Conservation (phyloP, 148 eudicot species). For the Arctostaphylos glauca region DNA sequence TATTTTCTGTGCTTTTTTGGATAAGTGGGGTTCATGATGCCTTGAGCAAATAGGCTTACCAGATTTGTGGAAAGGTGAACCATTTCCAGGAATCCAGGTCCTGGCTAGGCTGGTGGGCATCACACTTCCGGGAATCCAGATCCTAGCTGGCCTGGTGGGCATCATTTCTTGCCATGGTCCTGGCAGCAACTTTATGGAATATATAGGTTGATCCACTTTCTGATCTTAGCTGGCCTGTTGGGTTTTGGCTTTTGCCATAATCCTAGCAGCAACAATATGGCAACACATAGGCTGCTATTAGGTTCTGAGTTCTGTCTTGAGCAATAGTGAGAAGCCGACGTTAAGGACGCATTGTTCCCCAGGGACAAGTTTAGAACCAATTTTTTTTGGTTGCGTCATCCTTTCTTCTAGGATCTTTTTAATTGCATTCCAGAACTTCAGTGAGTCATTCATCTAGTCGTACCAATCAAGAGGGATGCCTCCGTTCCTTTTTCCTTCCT, state of each 20-base stretch:
- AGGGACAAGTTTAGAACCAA: conserved; percentile 10
- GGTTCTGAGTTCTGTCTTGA: not conserved
- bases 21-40: not conserved
- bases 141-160: too few relatives aligned
- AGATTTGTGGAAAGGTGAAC: conserved; percentile 9
- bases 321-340: not conserved
- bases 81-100: not conserved
- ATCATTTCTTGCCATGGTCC: too few relatives aligned
- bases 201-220: not conserved
- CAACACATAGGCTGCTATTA: not conserved
- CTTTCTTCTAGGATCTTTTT: not conserved
- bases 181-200: too few relatives aligned
- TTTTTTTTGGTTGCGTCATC: not conserved
- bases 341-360: conserved; percentile 9
- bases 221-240: not conserved
- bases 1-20: not conserved
- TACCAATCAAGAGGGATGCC: not conserved
- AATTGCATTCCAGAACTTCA: not conserved
- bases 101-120: too few relatives aligned
- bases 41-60: not conserved
- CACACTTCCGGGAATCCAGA: not conserved
- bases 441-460: not conserved
- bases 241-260: not conserved
- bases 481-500: not conserved
- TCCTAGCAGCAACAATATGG: not conserved